Percentiles rank a stretch among this genome's conserved stretches.
Conservation (phyloP, 192 early-diverging fungal genomes). For the Neocallimastix lanati region DNA sequence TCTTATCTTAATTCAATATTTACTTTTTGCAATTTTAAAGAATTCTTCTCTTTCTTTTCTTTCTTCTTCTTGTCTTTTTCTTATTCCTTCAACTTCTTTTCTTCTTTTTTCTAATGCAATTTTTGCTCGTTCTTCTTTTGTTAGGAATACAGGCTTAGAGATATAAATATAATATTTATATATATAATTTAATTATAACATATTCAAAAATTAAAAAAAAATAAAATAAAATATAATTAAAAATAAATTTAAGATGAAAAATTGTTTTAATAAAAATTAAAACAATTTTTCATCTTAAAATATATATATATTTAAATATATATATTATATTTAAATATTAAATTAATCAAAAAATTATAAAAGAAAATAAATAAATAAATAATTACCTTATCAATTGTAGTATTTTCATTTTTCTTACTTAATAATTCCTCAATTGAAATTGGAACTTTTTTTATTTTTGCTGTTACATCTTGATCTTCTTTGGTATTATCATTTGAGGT, state of each 20-base stretch:
- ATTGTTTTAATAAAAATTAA: no score
- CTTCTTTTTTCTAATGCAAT: conserved; percentile 65
- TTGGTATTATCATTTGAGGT: neutral
- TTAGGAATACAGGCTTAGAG: conserved; percentile 69
- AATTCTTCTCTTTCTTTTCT: conserved; percentile 31
- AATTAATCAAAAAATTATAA: no score
- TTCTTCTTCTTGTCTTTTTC: conserved; percentile 41
- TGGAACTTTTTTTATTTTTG: conserved; percentile 21
- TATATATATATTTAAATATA: no score
- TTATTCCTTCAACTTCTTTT: conserved; percentile 57
- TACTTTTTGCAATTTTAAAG: conserved; percentile 14
- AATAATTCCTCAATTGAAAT: conserved; percentile 63
- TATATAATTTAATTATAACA: no score
- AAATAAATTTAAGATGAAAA: no score
- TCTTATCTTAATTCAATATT: no score
- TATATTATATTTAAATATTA: no score
- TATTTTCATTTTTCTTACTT: conserved; percentile 45
- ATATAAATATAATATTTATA: no score
- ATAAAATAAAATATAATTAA: no score
- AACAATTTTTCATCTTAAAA: no score
- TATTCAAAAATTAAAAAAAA: no score
- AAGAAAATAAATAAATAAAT: neutral
- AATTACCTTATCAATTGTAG: conserved; percentile 31
- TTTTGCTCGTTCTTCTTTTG: conserved; percentile 77
- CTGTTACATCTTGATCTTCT: neutral